Base-by-base conservation (phyloP, 1,284 basidiomycete genomes). In the Ceratobasidium sp. region DNA sequence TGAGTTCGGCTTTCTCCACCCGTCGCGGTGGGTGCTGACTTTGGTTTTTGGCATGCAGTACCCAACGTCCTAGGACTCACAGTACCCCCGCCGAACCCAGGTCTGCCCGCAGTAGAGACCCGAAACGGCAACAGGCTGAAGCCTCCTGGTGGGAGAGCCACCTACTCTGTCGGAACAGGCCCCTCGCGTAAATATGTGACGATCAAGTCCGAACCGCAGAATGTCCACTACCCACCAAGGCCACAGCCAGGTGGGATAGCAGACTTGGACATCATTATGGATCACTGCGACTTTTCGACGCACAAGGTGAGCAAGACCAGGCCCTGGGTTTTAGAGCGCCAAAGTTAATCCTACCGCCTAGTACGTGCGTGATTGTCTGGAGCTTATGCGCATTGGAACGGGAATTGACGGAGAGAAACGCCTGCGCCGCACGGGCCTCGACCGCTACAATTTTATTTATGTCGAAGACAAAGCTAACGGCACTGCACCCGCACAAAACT, bases 211-310 rank as follows among this genome's bases (percentile, higher is more conserved):
- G 81, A 84, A 59, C 85, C 86, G 7, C 88, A 85, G 51, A 83
- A 88, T 77, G 84, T 87, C 61, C 88, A 88, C n/a, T 94, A 91
- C 80, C 93, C 95, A 22, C 92, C 92, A 6, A 86, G 96, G 74
- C 96, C 96, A 24, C 84, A 89, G 13, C 88, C 92, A 0, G 93
- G 94, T 19, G 91, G 92, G 74, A 86, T 94, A 19, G 86, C 93
- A 13, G 96, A 98, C 81, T 82, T 98, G 77, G 96, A 98, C 81
- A 83, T 92, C 29, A 84, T 97, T 0, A 90, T 95, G 89, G 90
- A 95, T 48, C 88, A 95, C 78, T 98, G 96, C 81, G 93, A 96
- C 82, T 96, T 95, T 80, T 88, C 88, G 19, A 85, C 88, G 72
- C 86, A 89, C 79, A 93, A 95, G 86, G 94, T 93, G 78, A 77